Conservation (phyloP, 2,329 filamentous ascomycete species). For the Calonectria multiphialidica region DNA sequence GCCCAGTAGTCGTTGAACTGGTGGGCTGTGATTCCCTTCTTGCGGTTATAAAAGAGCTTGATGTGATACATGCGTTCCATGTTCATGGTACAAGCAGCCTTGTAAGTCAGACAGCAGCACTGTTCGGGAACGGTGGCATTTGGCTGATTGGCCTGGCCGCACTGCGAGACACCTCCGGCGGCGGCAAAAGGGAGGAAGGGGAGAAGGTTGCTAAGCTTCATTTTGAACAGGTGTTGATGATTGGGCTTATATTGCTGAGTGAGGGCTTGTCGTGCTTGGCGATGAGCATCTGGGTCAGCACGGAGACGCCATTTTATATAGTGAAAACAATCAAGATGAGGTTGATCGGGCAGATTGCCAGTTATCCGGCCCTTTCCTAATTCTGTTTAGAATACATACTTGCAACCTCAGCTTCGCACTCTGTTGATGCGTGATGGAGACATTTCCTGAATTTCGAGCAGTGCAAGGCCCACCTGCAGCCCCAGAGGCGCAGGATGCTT, state of each 20-base stretch:
- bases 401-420: background rate
- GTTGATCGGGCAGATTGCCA: background rate
- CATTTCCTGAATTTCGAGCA: background rate
- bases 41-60: background rate
- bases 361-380: background rate
- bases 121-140: slow-evolving; percentile 1
- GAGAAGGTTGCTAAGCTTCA: background rate
- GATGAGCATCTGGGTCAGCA: background rate
- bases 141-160: background rate
- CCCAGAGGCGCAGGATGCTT: background rate
- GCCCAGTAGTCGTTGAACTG: slow-evolving; percentile 1
- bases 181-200: background rate
- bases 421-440: background rate
- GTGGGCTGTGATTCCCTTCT: background rate
- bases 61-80: slow-evolving; percentile 29
- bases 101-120: slow-evolving; percentile 32
- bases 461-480: background rate
- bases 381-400: background rate
- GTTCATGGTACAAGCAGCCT: slow-evolving; percentile 32
- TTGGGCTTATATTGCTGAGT: background rate
- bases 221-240: background rate
- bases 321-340: background rate
- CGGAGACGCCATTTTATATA: background rate
- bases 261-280: too few relatives aligned
- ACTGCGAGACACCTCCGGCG: background rate